Base-by-base conservation (phyloP, 2,329 filamentous ascomycete genomes). In the Aspergillus oerlinghausenensis region DNA sequence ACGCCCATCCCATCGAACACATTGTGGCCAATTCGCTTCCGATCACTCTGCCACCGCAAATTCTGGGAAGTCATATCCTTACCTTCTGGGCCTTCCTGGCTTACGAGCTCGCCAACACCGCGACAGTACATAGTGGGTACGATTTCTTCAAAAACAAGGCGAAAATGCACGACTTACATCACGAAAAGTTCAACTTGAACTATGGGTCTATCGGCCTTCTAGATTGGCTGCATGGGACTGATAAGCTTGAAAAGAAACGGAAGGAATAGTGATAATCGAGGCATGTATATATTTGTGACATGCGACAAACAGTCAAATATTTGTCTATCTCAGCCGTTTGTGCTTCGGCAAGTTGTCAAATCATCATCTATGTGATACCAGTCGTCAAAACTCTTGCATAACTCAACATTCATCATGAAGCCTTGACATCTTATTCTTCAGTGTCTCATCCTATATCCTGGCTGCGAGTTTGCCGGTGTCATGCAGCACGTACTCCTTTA, bases 1-100 rank as follows among this genome's bases (percentile, higher is more conserved):
- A 82, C 60, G 81, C 81, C 0, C 82, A 84, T 60, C 82, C 82
- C 0, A 56, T 80, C n/a, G 83, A 85, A 67, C 81, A 84, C 62
- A 58, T 85, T 3, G 55, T 82, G 10, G 80, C 82, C 17, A 84
- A 84, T 60, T 73, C 76, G 6, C 65, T 84, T 25, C 82, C 82
- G 0, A 77, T 84, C 3, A 73, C 73, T 1, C 65, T 84, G 32
- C 81, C 81, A 8, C 77, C 80, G 2, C 59, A 79, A 58, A 50
- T 82, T 1, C 62, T 83, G 14, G 58, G 68, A 3, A 69, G 76
- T 1, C 82, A 85, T 58, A 68, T 84, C 4, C 43, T 84, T n/a
- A 82, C 81, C 0, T 74, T 80, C 63, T 83, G 80, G 79, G 60
- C 67, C 1, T 84, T 82, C 58, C 59, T 83, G 47, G 76, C 72